Evolutionary conservation across 148 eudicot species (phyloP).

Genomic region (Fallopia convolvulus): DNA sequence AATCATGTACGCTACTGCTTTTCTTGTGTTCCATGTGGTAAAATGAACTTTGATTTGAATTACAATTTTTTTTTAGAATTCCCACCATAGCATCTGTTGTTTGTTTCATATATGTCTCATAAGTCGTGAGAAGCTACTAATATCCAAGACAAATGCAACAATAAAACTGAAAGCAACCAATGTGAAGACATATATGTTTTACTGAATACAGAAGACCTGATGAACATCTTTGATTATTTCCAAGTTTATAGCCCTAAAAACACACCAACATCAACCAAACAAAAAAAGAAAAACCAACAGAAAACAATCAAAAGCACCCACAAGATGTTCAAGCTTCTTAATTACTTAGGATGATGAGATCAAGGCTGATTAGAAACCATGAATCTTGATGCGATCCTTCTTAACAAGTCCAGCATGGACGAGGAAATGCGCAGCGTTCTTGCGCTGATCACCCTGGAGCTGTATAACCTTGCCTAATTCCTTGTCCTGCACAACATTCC

Average conservation of each 20-base stretch:
- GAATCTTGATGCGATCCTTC: conserved; percentile 78
- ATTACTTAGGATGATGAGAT: not conserved
- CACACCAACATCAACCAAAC: not conserved
- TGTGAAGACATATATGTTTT: not conserved
- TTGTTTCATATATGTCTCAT: too few relatives aligned
- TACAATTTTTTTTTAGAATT: not conserved
- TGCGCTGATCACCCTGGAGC: conserved; percentile 88
- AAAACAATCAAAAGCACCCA: not conserved
- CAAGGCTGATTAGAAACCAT: conserved; percentile 49
- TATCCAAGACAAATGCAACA: not conserved
- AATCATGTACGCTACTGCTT: not conserved
- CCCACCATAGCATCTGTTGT: too few relatives aligned
- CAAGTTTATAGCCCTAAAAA: not conserved
- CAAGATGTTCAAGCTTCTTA: not conserved
- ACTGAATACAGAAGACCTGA: not conserved
- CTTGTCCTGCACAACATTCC: conserved; percentile 74
- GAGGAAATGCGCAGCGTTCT: conserved; percentile 60
- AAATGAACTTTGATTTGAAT: not conserved
- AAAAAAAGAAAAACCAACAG: not conserved
- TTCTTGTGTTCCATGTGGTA: not conserved
- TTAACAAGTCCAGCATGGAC: conserved; percentile 46
- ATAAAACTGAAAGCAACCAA: not conserved
- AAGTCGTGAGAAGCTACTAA: too few relatives aligned
- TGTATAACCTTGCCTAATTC: conserved; percentile 77
- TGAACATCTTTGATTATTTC: not conserved